Percentiles rank a stretch among this genome's conserved stretches.
These are phyloP conservation scores for Mortierella sp. DNA, from an alignment of 371 early-diverging fungal genomes.

Conservation along the genomic window DNA sequence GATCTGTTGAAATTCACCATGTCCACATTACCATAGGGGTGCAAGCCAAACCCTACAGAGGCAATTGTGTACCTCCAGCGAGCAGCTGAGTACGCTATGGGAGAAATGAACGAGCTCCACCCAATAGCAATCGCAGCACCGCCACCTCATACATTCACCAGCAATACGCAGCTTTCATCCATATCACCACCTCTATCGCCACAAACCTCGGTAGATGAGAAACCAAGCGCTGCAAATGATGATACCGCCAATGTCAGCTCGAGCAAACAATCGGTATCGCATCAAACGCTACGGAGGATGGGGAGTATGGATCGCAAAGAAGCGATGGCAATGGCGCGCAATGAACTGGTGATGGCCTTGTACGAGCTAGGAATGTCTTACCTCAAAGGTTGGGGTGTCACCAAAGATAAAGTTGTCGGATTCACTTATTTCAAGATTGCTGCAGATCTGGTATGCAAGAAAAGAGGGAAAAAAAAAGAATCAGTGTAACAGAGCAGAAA, in stretches of 20 bases:
- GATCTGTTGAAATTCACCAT: not conserved
- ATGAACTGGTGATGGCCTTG: conserved; percentile 83
- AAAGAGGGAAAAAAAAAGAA: not conserved
- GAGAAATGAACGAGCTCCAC: conserved; percentile 62
- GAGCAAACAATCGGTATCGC: not conserved
- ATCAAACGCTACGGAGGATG: conserved; percentile 36
- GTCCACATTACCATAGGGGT: conserved; percentile 64
- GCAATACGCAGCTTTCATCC: not conserved
- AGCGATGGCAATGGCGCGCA: conserved; percentile 49
- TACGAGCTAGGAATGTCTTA: conserved; percentile 89
- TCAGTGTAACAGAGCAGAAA: too few species aligned
- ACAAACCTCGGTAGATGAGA: not conserved
- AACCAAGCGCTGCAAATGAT: conserved; percentile 10
- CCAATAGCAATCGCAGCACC: not conserved
- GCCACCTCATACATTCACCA: not conserved
- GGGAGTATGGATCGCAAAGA: conserved; percentile 41
- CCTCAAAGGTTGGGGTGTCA: conserved; percentile 92
- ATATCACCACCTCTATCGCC: not conserved
- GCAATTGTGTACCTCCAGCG: conserved; percentile 82
- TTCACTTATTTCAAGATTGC: conserved; percentile 80
- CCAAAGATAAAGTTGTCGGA: conserved; percentile 69
- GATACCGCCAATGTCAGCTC: not conserved
- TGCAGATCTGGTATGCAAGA: conserved; percentile 67
- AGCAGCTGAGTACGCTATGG: conserved; percentile 81
- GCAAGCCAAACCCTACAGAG: conserved; percentile 70